Conservation (phyloP, 352 stramenopile species). For the Globisporangium canariense region DNA sequence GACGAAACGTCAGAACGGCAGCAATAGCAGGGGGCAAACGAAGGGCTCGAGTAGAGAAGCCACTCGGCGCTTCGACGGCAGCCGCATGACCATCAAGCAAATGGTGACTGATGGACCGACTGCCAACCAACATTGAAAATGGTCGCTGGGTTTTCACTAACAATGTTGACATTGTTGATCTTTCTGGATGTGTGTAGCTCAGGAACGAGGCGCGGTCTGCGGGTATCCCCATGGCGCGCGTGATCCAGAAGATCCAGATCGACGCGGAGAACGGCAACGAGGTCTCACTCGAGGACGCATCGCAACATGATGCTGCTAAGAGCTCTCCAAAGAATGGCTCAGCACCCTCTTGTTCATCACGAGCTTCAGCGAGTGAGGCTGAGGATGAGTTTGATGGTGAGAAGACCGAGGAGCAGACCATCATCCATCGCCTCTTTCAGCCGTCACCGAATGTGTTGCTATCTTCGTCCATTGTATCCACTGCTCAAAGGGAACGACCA, state of each 20-base stretch:
- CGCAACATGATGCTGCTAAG: neutral
- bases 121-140: neutral
- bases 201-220: conserved; percentile 38
- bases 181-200: conserved; percentile 17
- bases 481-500: neutral
- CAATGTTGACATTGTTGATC: neutral
- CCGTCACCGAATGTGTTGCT: neutral
- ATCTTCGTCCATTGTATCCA: neutral
- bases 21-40: neutral
- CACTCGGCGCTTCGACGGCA: conserved; percentile 47
- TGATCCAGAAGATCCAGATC: conserved; percentile 51
- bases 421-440: conserved; percentile 13
- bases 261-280: conserved; percentile 42
- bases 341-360: neutral
- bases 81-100: conserved; percentile 63
- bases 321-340: neutral
- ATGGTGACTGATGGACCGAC: conserved; percentile 19
- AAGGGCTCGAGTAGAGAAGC: neutral
- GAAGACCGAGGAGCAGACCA: conserved; percentile 9
- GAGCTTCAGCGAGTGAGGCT: too few species aligned
- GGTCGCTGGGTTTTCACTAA: neutral
- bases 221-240: conserved; percentile 33
- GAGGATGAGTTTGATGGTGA: neutral
- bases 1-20: neutral
- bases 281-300: conserved; percentile 5